Base-by-base conservation (phyloP, 2,329 filamentous ascomycete species). In the Lecanicillium sp. region DNA sequence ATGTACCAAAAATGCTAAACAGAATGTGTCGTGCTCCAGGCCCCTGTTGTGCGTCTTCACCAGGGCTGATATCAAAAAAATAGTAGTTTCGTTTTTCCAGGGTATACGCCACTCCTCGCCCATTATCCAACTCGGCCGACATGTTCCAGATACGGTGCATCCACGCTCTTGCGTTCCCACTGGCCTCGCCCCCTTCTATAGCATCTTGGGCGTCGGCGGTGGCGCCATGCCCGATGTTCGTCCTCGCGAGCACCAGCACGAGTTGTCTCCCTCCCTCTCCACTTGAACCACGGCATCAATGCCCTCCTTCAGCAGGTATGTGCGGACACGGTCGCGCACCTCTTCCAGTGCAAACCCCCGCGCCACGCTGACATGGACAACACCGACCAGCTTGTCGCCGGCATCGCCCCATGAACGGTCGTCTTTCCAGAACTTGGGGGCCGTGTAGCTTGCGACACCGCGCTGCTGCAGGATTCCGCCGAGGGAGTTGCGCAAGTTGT, bases 391-490 rank as follows among this genome's bases (percentile, higher is more conserved):
- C 45, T 69, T 76, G 41, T 70, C 66, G 2, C 59, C 64, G 3
- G 59, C 54, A 17, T 64, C 63, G 8, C 55, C 61, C 4, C 61
- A 60, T 14, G 59, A 62, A 10, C 74, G 65, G 45, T 94, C 88
- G 50, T 94, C 87, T 12, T 92, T 67, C 92, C 92, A 98, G 55
- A 97, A 96, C 51, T 88, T 84, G 7, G 90, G 89, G 2, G 85
- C 86, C 1, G 84, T 74, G 53, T 96, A 97, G 37, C 84, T 81
- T 1, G 84, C 81, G 0, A 98, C 90, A 0, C 90, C 92, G 22
- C 85, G 74, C 44, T 97, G 69, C 36, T 83, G 82, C 34, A 81
- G 80, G 8, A 98, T 79, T 5, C 89, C 89, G 3, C 87, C 83
- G 9, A 98, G 70, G 0, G 84, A 84, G 54, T 92, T 88, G 42